Evolutionary conservation across 1,284 basidiomycete species (phyloP).

Genomic region (Coriolopsis trogii): DNA sequence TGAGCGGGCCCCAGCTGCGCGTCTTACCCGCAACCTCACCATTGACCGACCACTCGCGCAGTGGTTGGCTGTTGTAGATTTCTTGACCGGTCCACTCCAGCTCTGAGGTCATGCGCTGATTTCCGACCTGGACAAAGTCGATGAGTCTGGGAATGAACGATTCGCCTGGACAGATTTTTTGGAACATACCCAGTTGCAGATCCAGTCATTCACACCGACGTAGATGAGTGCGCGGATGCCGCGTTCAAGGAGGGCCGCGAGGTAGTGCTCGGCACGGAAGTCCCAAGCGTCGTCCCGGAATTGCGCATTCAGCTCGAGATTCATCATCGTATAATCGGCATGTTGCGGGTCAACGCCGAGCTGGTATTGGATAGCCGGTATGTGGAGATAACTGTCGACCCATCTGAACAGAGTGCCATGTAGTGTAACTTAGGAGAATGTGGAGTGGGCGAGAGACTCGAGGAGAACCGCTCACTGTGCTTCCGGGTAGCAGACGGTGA

Average conservation of each 20-base stretch:
- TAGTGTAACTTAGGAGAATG: conserved; percentile 50
- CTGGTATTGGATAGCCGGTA: conserved; percentile 50
- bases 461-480: neutral
- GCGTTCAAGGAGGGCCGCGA: conserved; percentile 74
- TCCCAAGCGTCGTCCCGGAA: conserved; percentile 43
- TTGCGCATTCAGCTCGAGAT: conserved; percentile 37
- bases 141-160: too few relatives aligned
- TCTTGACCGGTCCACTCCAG: conserved; percentile 66
- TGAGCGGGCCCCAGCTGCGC: conserved; percentile 59
- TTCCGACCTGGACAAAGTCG: conserved; percentile 48
- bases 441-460: conserved; percentile 32
- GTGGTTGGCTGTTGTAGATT: conserved; percentile 47
- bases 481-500: neutral
- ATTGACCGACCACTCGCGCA: conserved; percentile 55
- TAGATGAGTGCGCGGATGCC: conserved; percentile 77
- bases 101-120: conserved; percentile 62
- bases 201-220: conserved; percentile 71
- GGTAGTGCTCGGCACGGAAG: conserved; percentile 52
- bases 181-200: conserved; percentile 75
- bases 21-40: conserved; percentile 58
- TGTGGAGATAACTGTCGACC: conserved; percentile 57
- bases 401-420: conserved; percentile 52
- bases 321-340: conserved; percentile 54
- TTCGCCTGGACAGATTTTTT: neutral
- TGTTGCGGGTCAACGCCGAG: conserved; percentile 59